These are phyloP conservation scores for Magnolia kwangsiensis DNA, from an alignment of 164 flowering plant genomes.

Conservation along the genomic window DNA sequence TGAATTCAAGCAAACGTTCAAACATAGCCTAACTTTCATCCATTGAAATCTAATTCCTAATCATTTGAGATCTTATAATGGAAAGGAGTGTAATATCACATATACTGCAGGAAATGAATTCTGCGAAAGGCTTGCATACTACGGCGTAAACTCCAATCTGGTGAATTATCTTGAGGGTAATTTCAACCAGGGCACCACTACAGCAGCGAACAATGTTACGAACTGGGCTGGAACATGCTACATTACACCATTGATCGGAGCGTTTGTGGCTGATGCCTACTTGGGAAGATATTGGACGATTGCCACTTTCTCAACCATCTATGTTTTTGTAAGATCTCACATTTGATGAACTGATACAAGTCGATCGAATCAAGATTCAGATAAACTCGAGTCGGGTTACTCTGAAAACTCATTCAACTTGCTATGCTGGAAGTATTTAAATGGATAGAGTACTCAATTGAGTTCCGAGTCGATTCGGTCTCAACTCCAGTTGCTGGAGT, in stretches of 20 bases:
- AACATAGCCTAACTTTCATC: background rate
- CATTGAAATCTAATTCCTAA: background rate
- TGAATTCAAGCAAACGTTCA: background rate
- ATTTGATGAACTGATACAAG: no score
- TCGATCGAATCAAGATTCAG: no score
- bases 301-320: slow-evolving; percentile 32
- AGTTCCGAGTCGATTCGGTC: no score
- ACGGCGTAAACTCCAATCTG: slow-evolving; percentile 39
- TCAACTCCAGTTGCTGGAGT: no score
- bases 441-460: background rate
- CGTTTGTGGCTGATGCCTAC: slow-evolving; percentile 42
- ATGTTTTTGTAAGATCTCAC: slow-evolving; percentile 26
- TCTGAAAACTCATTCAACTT: background rate
- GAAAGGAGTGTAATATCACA: background rate
- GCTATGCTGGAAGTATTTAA: background rate
- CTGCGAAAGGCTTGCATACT: slow-evolving; percentile 43
- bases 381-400: background rate
- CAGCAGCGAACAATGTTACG: slow-evolving; percentile 29
- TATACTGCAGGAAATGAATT: slow-evolving; percentile 35
- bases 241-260: slow-evolving; percentile 36
- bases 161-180: slow-evolving; percentile 29
- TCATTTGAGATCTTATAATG: background rate
- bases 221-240: slow-evolving; percentile 45
- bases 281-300: slow-evolving; percentile 38
- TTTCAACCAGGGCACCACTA: slow-evolving; percentile 21